Evolutionary conservation across 257 asterid genomes (phyloP), one percentile per base, ranked within the genome.

Genomic region (Schizonepeta tenuifolia): DNA sequence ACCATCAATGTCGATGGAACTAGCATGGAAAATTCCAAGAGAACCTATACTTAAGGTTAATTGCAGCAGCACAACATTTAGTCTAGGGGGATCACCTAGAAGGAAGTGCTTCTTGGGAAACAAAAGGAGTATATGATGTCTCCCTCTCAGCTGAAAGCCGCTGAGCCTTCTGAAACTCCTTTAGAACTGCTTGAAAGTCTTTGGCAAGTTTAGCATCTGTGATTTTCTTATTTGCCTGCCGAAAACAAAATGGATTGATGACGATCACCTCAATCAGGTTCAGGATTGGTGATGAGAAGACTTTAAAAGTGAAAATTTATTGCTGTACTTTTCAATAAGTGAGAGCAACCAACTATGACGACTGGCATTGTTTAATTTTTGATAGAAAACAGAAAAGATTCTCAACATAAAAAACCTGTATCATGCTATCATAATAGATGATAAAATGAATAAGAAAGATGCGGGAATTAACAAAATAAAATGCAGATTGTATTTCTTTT

Each of bases 121-220:
- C 81, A 72, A 80, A 83, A 73, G 96, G 96, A 72, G 88, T 76
- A 77, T 87, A 90, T 6, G 94, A 85, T 17, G 98, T 91, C 83
- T 88, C 94, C 79, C 91, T 86, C 86, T 88, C 94, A 73, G 91
- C 91, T 63, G 91, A 83, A 83, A 88, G 94, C 70, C 94, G 82
- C 66, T 88, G 94, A 35, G 83, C 91, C 79, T 86, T 88, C 78
- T 93, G 98, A 83, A 89, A 93, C 88, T 90, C 97, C 81, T 90
- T 90, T 60, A 93, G 75, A 65, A 93, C 90, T 49, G 95, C 92
- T 92, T 93, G 88, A 83, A 93, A 93, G 70, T 93, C 98, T 83
- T 89, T 93, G 31, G 98, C 98, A 67, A 90, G 96, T 82, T 90
- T 93, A 38, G 96, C 97, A 87, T 91, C 98, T 12, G 96, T 78